Conservation (phyloP, 805 yeast genomes). For the Candida koratica region DNA sequence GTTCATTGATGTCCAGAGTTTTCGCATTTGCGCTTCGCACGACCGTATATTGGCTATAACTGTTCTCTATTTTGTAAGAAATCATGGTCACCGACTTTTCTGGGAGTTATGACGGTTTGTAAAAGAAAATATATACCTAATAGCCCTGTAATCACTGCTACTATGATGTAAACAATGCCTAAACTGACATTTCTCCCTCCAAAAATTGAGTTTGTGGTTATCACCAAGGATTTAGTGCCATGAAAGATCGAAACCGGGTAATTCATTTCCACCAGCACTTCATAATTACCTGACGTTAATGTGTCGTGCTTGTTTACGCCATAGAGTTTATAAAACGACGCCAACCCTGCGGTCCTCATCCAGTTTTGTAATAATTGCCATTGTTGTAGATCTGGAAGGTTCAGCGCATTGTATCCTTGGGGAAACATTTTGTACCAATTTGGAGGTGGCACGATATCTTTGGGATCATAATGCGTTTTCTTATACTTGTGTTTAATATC, state of each 20-base stretch:
- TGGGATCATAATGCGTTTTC: conserved; percentile 62
- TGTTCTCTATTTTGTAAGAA: conserved; percentile 40
- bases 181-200: conserved; percentile 86
- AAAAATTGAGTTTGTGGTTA: conserved; percentile 75
- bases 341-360: conserved; percentile 97
- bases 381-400: conserved; percentile 67
- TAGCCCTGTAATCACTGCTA: conserved; percentile 70
- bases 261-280: conserved; percentile 62
- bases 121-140: conserved; percentile 73
- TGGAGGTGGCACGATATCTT: conserved; percentile 88
- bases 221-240: conserved; percentile 79
- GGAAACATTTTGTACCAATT: conserved; percentile 82
- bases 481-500: conserved; percentile 66
- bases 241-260: conserved; percentile 82
- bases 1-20: conserved; percentile 30
- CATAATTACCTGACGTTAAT: conserved; percentile 65
- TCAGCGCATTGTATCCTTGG: conserved; percentile 79
- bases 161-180: conserved; percentile 81
- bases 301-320: conserved; percentile 60
- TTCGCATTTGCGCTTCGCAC: too few relatives aligned
- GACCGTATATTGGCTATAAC: too few relatives aligned
- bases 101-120: conserved; percentile 80
- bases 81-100: conserved; percentile 78
- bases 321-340: conserved; percentile 81
- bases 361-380: conserved; percentile 92